Conservation (phyloP, 768 basidiomycete species). For the Tulasnella sp. region DNA sequence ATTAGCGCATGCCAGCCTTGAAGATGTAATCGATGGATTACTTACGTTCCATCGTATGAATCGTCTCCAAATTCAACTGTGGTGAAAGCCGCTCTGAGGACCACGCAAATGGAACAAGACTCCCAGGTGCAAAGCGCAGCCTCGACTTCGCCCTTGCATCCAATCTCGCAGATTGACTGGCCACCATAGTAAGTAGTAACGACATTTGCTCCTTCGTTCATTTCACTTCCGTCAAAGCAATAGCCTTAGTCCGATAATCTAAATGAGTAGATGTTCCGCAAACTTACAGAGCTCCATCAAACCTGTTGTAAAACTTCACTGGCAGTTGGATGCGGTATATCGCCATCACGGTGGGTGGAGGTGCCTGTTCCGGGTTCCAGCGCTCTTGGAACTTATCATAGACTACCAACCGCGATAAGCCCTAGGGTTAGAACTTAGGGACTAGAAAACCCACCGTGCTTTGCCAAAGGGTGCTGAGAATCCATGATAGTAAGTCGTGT, state of each 20-base stretch:
- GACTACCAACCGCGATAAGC: neutral
- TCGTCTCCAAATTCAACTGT: neutral
- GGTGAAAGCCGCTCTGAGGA: neutral
- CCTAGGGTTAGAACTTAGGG: neutral
- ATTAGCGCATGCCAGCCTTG: neutral
- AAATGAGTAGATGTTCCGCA: neutral
- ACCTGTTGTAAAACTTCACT: neutral
- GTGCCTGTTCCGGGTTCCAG: neutral
- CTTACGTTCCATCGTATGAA: neutral
- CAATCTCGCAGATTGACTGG: neutral
- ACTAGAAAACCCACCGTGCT: neutral
- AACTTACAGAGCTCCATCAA: neutral
- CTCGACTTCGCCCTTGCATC: neutral
- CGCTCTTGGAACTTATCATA: neutral
- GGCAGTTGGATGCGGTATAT: neutral
- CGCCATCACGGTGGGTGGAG: neutral
- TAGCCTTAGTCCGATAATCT: neutral
- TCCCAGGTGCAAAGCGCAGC: neutral
- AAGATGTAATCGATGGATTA: neutral
- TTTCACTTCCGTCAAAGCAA: neutral
- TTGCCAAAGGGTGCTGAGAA: neutral
- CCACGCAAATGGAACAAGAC: neutral
- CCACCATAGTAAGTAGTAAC: neutral
- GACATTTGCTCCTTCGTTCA: neutral
- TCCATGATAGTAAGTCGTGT: neutral